phyloP scores from a whole-genome alignment of 805 yeast species.

The Schwanniomyces occidentalis region DNA sequence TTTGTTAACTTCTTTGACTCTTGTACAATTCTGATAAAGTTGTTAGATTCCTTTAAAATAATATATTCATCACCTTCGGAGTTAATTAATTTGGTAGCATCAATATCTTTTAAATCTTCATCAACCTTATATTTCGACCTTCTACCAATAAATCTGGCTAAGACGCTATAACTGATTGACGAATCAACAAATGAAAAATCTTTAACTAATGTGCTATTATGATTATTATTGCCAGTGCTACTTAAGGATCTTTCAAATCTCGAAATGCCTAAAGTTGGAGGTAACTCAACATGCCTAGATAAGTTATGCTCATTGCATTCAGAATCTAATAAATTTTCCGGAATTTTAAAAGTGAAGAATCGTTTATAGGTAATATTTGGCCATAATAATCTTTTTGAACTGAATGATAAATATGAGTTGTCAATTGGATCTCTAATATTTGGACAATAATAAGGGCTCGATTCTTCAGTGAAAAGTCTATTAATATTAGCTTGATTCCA shows the following conservation, averaged over 20 bases:
- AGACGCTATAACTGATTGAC: conserved; percentile 30
- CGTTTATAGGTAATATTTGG: conserved; percentile 33
- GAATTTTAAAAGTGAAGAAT: conserved; percentile 43
- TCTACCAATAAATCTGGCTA: conserved; percentile 40
- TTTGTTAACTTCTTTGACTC: conserved; percentile 14
- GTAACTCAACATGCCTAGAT: conserved; percentile 31
- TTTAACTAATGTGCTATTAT: conserved; percentile 12
- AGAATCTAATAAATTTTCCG: conserved; percentile 34
- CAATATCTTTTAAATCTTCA: conserved; percentile 9
- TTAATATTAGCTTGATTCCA: conserved; percentile 42
- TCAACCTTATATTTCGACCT: conserved; percentile 31
- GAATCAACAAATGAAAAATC: conserved; percentile 32
- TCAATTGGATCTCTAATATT: conserved; percentile 26
- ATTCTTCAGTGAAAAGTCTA: conserved; percentile 28
- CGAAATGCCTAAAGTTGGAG: conserved; percentile 34
- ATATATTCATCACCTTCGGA: conserved; percentile 40
- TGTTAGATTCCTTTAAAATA: conserved; percentile 31
- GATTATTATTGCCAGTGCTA: conserved; percentile 3
- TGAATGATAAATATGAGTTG: conserved; percentile 20
- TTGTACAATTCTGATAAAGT: conserved; percentile 28
- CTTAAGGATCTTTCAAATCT: conserved; percentile 14
- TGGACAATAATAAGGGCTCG: conserved; percentile 14
- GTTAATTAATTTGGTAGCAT: conserved; percentile 29
- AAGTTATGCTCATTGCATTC: conserved; percentile 35
- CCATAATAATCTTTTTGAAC: conserved; percentile 10